Conservation (phyloP, 1,139 yeast genomes). For the Sugiyamaella grinbergsii region DNA sequence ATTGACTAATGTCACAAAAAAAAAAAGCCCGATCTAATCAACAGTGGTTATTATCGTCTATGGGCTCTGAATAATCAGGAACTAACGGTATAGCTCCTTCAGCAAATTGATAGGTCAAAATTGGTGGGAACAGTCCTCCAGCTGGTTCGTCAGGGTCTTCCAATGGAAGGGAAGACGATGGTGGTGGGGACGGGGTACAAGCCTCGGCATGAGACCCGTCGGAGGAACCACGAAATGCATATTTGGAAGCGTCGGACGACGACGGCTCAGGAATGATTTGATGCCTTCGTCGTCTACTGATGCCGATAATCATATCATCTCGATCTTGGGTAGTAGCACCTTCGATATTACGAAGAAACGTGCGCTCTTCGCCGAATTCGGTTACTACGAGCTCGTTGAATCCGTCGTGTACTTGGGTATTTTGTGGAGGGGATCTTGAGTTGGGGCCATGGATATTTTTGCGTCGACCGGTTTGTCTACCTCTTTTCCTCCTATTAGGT, state of each 20-base stretch:
- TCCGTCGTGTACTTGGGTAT: conserved; percentile 11
- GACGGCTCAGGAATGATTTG: conserved; percentile 7
- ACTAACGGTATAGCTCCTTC: conserved; percentile 32
- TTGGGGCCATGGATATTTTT: neutral
- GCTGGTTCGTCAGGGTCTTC: conserved; percentile 6
- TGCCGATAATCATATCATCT: conserved; percentile 17
- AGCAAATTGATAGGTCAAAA: conserved; percentile 30
- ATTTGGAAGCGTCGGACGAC: conserved; percentile 14
- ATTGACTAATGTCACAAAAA: neutral
- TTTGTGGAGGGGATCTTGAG: conserved; percentile 2
- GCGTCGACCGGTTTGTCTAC: conserved; percentile 8
- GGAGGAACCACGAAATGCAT: conserved; percentile 9
- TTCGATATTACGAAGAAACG: conserved; percentile 21
- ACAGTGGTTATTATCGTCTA: no score
- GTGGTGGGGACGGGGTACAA: neutral
- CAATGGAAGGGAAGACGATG: neutral
- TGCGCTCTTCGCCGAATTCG: conserved; percentile 25
- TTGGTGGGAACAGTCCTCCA: conserved; percentile 31
- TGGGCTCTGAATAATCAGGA: conserved; percentile 32
- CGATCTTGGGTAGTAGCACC: conserved; percentile 14
- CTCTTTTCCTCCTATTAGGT: neutral
- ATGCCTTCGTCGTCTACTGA: conserved; percentile 14
- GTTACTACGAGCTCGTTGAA: conserved; percentile 22
- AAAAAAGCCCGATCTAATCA: no score
- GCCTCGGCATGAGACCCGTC: conserved; percentile 1